Conservation (phyloP, 225 moss, liverwort and hornwort genomes). For the Rhytidiadelphus loreus region DNA sequence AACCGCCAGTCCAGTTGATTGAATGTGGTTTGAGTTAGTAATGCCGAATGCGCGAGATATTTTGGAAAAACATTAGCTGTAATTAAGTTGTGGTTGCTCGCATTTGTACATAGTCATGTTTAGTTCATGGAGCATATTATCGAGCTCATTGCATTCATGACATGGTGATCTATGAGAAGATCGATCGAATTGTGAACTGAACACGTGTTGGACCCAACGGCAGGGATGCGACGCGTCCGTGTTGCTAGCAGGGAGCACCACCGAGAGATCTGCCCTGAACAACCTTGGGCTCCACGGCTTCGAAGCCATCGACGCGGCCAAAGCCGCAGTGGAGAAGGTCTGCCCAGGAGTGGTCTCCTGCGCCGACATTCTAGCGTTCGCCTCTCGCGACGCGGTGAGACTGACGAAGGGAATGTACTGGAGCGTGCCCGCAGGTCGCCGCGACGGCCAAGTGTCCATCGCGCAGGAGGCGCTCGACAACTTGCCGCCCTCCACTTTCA, state of each 20-base stretch:
- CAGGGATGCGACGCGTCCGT: conserved; percentile 34
- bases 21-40: background rate
- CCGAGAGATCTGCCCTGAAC: background rate
- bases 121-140: background rate
- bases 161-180: too few relatives aligned
- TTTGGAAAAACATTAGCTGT: too few relatives aligned
- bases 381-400: conserved; percentile 14
- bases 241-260: background rate
- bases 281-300: background rate
- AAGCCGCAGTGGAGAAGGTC: background rate
- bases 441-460: background rate
- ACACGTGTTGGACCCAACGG: background rate
- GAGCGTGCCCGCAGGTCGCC: conserved; percentile 19
- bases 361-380: conserved; percentile 27
- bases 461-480: background rate
- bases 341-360: conserved; percentile 31
- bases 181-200: background rate
- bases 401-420: conserved; percentile 9
- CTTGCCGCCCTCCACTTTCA: conserved; percentile 6
- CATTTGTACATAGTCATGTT: too few relatives aligned
- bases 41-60: background rate
- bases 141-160: too few relatives aligned
- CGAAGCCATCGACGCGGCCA: conserved; percentile 19
- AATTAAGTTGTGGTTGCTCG: background rate
- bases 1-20: background rate